Evolutionary conservation across 345 rosid genomes (phyloP).

Genomic region (Erodium maritimum): DNA sequence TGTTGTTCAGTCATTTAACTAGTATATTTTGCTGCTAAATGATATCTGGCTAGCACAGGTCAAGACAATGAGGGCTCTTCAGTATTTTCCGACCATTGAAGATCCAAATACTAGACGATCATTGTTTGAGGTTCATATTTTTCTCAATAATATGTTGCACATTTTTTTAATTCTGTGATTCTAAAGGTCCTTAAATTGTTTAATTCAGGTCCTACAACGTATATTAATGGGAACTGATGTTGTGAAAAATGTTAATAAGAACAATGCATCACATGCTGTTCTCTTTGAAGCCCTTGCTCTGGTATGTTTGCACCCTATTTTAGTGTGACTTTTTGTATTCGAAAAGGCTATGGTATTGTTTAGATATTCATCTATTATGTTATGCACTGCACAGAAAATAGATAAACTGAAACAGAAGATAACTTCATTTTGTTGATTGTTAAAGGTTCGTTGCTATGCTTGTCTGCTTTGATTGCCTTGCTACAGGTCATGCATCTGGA

Average conservation of each 20-base stretch:
- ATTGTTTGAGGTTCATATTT: slow-evolving; percentile 71
- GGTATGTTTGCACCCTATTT: slow-evolving; percentile 34
- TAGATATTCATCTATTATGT: background rate
- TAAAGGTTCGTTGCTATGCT: background rate
- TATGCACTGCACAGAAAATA: background rate
- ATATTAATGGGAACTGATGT: slow-evolving; percentile 99
- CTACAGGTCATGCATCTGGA: slow-evolving; percentile 98
- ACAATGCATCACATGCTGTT: slow-evolving; percentile 98
- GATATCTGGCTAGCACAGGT: slow-evolving; percentile 44
- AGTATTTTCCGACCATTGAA: slow-evolving; percentile 94
- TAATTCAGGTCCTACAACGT: slow-evolving; percentile 78
- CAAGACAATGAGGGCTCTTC: slow-evolving; percentile 97
- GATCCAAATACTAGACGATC: slow-evolving; percentile 89
- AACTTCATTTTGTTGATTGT: background rate
- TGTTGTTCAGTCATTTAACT: background rate
- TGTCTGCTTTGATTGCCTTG: slow-evolving; percentile 7
- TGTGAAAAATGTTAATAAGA: slow-evolving; percentile 96
- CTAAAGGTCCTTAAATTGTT: slow-evolving; percentile 21
- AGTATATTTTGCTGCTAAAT: background rate
- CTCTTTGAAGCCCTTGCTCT: slow-evolving; percentile 98
- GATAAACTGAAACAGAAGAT: background rate
- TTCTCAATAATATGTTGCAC: slow-evolving; percentile 8
- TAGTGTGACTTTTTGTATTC: background rate
- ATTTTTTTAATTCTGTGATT: slow-evolving; percentile 5
- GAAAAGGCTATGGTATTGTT: background rate